Evolutionary conservation across 805 yeast species (phyloP), one percentile per base, ranked within the genome.

Genomic region (Cyberlindnera maritima): DNA sequence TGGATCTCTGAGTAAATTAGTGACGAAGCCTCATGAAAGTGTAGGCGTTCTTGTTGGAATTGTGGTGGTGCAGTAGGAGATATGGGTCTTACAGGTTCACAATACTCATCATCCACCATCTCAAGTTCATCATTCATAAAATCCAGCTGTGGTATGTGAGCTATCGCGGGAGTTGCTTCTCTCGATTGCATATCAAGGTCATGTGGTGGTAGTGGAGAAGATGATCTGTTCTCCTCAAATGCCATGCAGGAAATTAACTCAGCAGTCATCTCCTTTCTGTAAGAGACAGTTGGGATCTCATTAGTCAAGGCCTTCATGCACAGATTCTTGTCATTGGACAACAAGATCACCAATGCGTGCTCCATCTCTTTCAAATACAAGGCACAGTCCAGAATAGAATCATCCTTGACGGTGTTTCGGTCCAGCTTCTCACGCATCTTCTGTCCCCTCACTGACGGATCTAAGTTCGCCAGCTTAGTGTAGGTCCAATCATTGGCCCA

Each of bases 381-480:
- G 56, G 95, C 85, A 61, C 96, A 89, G 62, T 91, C 97, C 36
- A 90, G 65, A 50, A 91, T 90, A 0, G 96, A 76, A 58, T 90
- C 96, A 64, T 91, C 97, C 48, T 86, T 83, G 0, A 44, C 44
- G 1, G 80, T 62, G 2, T 57, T 43, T 9, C 61, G 59, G 47
- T 82, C 80, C 1, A 83, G 39, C 21, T 69, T 64, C 60, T 90
- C 88, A 25, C 68, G 62, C 15, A 75, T 36, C 52, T 74, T 78
- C 62, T 91, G 97, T 0, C 88, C 95, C 39, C 75, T 66, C 0
- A 90, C 77, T 0, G 75, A 70, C 0, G 75, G 65, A 26, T 73
- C 69, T 4, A 62, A 59, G 7, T 72, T 69, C 3, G 90, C 86
- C 18, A 91, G 66, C 39, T 74, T 68, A 17, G 65, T 60, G 55